These are phyloP conservation scores for Aspergillus conjunctus DNA, from an alignment of 495 filamentous ascomycete genomes.

Conservation along the genomic window DNA sequence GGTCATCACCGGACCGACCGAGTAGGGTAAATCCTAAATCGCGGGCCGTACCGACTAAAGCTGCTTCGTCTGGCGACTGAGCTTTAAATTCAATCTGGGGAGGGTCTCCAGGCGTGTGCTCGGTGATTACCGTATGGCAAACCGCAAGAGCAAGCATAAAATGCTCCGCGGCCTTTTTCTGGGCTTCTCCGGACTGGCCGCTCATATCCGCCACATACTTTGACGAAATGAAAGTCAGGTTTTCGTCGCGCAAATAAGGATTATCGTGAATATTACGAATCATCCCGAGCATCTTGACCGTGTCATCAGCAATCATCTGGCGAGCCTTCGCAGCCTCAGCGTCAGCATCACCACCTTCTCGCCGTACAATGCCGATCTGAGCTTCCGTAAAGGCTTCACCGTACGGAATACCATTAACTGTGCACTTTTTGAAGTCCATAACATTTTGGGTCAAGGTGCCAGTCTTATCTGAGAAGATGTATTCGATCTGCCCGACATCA, in stretches of 20 bases:
- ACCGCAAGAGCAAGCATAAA: constrained; percentile 97
- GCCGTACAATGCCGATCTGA: constrained; percentile 89
- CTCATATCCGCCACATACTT: constrained; percentile 80
- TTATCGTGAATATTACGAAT: constrained; percentile 82
- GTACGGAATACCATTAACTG: constrained; percentile 90
- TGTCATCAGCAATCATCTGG: constrained; percentile 78
- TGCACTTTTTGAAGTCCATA: constrained; percentile 99
- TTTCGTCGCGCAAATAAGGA: constrained; percentile 86
- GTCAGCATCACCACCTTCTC: constrained; percentile 83
- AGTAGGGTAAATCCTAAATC: constrained; percentile 97
- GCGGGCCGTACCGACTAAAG: constrained; percentile 88
- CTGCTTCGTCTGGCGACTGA: constrained; percentile 96
- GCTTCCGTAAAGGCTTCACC: constrained; percentile 98
- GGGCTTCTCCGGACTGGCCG: constrained; percentile 74
- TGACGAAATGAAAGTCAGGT: constrained; percentile 89
- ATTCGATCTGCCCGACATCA: constrained; percentile 97
- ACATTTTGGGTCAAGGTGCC: constrained; percentile 98
- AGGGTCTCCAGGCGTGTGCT: constrained; percentile 82
- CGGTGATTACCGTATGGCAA: constrained; percentile 95
- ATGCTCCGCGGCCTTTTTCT: constrained; percentile 73
- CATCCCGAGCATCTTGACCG: constrained; percentile 66
- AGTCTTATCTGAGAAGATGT: constrained; percentile 99
- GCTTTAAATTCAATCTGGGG: constrained; percentile 94
- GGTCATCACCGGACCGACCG: constrained; percentile 72
- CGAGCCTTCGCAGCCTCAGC: constrained; percentile 71